phyloP scores from a whole-genome alignment of 2,329 filamentous ascomycete genomes.

The Exophiala sp. region DNA sequence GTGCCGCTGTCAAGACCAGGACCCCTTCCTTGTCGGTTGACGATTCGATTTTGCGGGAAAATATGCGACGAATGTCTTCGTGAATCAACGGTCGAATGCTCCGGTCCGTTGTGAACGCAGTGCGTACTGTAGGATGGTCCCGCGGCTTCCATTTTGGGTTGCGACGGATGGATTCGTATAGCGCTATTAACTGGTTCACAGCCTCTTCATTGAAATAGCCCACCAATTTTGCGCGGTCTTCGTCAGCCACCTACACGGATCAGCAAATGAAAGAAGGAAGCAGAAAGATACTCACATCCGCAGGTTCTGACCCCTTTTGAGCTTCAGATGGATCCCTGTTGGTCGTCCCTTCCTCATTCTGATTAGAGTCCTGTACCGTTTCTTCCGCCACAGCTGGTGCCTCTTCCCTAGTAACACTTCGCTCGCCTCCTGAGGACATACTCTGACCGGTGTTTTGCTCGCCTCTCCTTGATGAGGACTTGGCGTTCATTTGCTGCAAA shows the following conservation, averaged over 20 bases:
- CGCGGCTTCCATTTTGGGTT: constrained; percentile 55
- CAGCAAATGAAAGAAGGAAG: too few species aligned
- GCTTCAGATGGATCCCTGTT: too few species aligned
- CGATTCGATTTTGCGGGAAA: constrained; percentile 74
- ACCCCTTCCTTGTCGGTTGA: constrained; percentile 68
- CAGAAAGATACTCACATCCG: too few species aligned
- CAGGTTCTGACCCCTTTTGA: too few species aligned
- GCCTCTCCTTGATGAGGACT: constrained; percentile 11
- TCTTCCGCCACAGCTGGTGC: too few species aligned
- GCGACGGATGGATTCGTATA: constrained; percentile 54
- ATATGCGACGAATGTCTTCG: constrained; percentile 69
- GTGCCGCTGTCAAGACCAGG: constrained; percentile 49
- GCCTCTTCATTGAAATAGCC: constrained; percentile 22
- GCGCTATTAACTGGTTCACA: constrained; percentile 47
- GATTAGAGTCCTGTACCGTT: background rate
- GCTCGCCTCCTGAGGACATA: background rate
- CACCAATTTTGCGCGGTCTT: constrained; percentile 44
- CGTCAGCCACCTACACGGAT: constrained; percentile 30
- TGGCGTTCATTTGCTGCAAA: constrained; percentile 48
- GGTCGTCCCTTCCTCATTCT: background rate
- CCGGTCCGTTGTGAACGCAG: constrained; percentile 56
- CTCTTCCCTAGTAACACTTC: background rate
- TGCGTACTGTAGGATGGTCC: constrained; percentile 52
- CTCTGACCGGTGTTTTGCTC: background rate
- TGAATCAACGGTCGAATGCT: constrained; percentile 62